A percentile compares a stretch with the other conserved stretches of the same genome.
phyloP scores from a whole-genome alignment of 2,329 filamentous ascomycete species.

The Penicillium sp. region DNA sequence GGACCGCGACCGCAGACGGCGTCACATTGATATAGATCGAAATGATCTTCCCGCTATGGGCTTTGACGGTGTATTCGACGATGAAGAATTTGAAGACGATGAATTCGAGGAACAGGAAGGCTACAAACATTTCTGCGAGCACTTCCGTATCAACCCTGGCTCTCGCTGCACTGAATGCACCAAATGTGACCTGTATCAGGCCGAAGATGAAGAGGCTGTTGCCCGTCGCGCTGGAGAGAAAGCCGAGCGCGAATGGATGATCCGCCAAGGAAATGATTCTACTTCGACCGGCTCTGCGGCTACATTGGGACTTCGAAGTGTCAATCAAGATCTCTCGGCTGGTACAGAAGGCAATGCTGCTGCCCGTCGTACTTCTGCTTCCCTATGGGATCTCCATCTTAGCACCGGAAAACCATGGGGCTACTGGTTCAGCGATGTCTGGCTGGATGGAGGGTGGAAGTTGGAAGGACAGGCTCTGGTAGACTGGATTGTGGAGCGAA shows the following conservation, averaged over 20 bases:
- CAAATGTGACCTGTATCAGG: constrained; percentile 70
- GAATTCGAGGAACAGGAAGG: constrained; percentile 60
- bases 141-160: constrained; percentile 82
- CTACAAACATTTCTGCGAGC: constrained; percentile 93
- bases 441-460: constrained; percentile 43
- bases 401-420: constrained; percentile 25
- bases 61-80: constrained; percentile 11
- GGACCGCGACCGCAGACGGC: constrained; percentile 5
- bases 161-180: constrained; percentile 75
- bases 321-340: constrained; percentile 30
- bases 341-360: constrained; percentile 13
- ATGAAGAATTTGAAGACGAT: constrained; percentile 16
- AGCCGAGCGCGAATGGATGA: constrained; percentile 70
- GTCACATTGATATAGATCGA: constrained; percentile 38
- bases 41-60: constrained; percentile 37
- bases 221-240: constrained; percentile 68
- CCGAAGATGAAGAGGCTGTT: constrained; percentile 71
- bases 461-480: constrained; percentile 41
- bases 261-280: constrained; percentile 55
- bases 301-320: constrained; percentile 19
- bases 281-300: constrained; percentile 10
- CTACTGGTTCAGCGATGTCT: constrained; percentile 40
- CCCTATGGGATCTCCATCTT: constrained; percentile 26
- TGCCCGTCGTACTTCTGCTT: constrained; percentile 19
- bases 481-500: constrained; percentile 42